Percentiles rank a stretch among this genome's conserved stretches.
phyloP scores from a whole-genome alignment of 305 asterid species.

The Lippia alba region DNA sequence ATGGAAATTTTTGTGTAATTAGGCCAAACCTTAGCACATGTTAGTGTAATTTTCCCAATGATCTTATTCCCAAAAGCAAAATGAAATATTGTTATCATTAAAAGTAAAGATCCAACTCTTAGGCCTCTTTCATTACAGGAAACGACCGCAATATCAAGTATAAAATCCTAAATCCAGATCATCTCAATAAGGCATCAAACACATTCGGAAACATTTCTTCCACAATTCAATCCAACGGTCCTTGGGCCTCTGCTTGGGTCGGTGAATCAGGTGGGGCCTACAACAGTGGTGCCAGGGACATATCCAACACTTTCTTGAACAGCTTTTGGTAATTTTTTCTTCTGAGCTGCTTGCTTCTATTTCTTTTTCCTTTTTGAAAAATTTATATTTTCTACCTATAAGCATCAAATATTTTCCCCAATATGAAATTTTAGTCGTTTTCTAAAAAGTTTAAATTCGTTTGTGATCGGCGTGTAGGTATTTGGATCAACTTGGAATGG shows the following conservation, averaged over 20 bases:
- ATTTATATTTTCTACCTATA: background rate
- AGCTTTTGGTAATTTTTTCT: constrained; percentile 75
- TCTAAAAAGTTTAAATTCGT: background rate
- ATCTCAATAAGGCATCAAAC: constrained; percentile 57
- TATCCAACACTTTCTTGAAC: constrained; percentile 76
- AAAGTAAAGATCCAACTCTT: background rate
- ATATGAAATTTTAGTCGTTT: background rate
- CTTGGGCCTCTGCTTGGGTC: constrained; percentile 95
- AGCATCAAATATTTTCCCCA: background rate
- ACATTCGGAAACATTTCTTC: constrained; percentile 54
- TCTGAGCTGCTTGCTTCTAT: background rate
- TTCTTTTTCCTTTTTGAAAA: background rate
- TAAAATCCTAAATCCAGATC: constrained; percentile 70
- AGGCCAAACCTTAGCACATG: too few relatives aligned
- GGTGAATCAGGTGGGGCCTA: constrained; percentile 94
- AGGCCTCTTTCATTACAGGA: constrained; percentile 55
- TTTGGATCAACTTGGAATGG: constrained; percentile 96
- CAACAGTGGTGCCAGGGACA: constrained; percentile 72
- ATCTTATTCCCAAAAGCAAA: too few relatives aligned
- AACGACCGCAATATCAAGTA: constrained; percentile 55
- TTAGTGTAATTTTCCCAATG: too few relatives aligned
- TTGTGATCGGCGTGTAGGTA: constrained; percentile 59
- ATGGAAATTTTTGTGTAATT: too few relatives aligned
- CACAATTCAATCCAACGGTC: constrained; percentile 61
- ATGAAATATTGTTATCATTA: background rate